phyloP scores from a whole-genome alignment of 257 asterid genomes.

The Solanum tacnaense region DNA sequence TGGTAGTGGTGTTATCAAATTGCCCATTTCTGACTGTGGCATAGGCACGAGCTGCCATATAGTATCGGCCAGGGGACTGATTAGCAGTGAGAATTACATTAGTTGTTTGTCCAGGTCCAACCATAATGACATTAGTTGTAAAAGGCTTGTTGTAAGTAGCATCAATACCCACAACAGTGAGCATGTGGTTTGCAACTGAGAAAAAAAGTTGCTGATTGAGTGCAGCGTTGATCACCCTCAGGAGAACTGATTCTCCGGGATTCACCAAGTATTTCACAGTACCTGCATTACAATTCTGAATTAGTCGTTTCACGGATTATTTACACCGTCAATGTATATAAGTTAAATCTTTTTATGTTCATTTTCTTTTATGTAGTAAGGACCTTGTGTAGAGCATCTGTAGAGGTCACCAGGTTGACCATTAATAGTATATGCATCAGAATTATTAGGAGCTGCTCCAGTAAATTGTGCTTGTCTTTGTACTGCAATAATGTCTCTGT shows the following conservation, averaged over 20 bases:
- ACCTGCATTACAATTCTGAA: conserved; percentile 14
- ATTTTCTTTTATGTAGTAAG: not conserved
- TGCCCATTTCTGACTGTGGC: conserved; percentile 32
- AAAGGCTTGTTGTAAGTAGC: conserved; percentile 48
- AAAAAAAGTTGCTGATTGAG: conserved; percentile 63
- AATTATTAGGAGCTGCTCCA: conserved; percentile 68
- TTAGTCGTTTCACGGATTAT: not conserved
- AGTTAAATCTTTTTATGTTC: not conserved
- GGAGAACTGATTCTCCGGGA: conserved; percentile 36
- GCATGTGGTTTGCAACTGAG: conserved; percentile 47
- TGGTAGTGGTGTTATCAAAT: conserved; percentile 59
- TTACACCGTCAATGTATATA: not conserved
- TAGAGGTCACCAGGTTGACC: conserved; percentile 77
- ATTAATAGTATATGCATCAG: conserved; percentile 70
- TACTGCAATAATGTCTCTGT: conserved; percentile 44
- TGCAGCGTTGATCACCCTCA: conserved; percentile 64
- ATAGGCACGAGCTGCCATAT: conserved; percentile 51
- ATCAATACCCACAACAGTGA: conserved; percentile 53
- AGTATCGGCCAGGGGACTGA: conserved; percentile 36
- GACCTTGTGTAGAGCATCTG: conserved; percentile 33
- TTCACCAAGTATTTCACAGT: conserved; percentile 36
- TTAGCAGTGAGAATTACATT: conserved; percentile 47
- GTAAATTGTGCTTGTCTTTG: conserved; percentile 41
- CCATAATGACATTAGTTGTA: conserved; percentile 39
- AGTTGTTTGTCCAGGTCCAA: conserved; percentile 69